These are phyloP conservation scores for Agarophyton chilense DNA, from an alignment of 23 red algal genomes.

Conservation along the genomic window DNA sequence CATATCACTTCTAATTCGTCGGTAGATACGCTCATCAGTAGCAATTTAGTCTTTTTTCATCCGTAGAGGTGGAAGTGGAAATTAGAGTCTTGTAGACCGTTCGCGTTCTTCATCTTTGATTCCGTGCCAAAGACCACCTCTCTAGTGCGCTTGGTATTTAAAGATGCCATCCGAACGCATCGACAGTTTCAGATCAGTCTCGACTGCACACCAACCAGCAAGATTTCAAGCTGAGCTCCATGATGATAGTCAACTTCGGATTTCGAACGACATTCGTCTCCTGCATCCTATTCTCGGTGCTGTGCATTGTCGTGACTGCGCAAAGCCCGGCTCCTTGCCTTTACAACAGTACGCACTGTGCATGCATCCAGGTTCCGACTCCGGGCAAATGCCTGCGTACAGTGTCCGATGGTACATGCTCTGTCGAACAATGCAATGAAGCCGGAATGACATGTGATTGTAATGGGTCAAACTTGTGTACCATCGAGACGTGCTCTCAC, in stretches of 20 bases:
- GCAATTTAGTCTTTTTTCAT: too few species aligned
- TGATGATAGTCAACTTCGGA: too few species aligned
- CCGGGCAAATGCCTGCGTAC: conserved; percentile 34
- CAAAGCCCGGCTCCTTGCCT: conserved; percentile 33
- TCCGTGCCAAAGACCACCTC: too few species aligned
- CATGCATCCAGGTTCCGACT: not conserved
- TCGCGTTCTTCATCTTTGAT: too few species aligned
- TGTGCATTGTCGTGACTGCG: not conserved
- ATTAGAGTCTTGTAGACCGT: too few species aligned
- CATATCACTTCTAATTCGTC: not conserved
- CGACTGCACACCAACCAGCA: too few species aligned
- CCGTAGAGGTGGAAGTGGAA: too few species aligned
- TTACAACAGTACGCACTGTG: conserved; percentile 54
- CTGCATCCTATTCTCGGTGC: not conserved
- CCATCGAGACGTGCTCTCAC: conserved; percentile 13
- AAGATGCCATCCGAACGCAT: not conserved
- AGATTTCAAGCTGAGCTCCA: too few species aligned
- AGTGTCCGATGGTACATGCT: conserved; percentile 9
- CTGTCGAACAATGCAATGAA: not conserved
- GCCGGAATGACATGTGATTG: conserved; percentile 49
- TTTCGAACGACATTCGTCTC: not conserved
- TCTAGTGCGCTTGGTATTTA: too few species aligned
- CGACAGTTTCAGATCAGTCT: too few species aligned
- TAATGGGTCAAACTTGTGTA: conserved; percentile 15
- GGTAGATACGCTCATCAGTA: too few species aligned